Percentiles rank a stretch among this genome's conserved stretches.
These are phyloP conservation scores for Pleoardoris graminearum DNA, from an alignment of 2,329 filamentous ascomycete genomes.

Conservation along the genomic window DNA sequence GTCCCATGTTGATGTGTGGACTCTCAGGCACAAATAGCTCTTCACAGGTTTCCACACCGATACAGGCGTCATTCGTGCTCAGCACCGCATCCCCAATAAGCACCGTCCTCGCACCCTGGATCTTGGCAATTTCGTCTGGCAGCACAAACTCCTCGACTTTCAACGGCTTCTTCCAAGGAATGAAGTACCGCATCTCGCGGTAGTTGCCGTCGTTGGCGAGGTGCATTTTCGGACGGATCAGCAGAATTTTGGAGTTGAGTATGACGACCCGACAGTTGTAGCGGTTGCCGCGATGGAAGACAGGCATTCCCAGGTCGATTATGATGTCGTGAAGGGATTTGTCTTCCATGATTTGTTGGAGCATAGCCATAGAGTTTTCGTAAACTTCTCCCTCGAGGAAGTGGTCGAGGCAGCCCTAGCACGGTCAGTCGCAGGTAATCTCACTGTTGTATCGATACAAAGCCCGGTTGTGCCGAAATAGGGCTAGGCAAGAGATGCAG, in stretches of 20 bases:
- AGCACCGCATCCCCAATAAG: conserved; percentile 72
- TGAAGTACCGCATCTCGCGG: conserved; percentile 47
- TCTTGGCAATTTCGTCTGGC: conserved; percentile 61
- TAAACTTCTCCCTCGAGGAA: conserved; percentile 52
- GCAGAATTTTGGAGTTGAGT: conserved; percentile 68
- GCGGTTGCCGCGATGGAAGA: conserved; percentile 5
- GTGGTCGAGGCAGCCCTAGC: conserved; percentile 59
- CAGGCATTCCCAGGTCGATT: conserved; percentile 33
- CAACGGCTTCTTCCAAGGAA: conserved; percentile 47
- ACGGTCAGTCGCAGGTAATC: neutral
- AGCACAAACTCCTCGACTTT: conserved; percentile 67
- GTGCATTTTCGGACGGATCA: conserved; percentile 72
- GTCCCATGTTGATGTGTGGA: conserved; percentile 63
- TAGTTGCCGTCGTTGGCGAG: conserved; percentile 71
- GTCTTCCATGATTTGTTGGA: neutral
- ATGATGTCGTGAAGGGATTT: conserved; percentile 10
- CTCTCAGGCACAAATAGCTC: conserved; percentile 41
- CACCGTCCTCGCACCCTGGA: conserved; percentile 61
- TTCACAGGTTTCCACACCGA: conserved; percentile 70
- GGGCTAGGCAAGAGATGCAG: too few species aligned
- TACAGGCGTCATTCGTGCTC: conserved; percentile 62
- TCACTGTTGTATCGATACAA: neutral
- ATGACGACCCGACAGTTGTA: conserved; percentile 61
- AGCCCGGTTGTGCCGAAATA: too few species aligned
- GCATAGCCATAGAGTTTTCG: conserved; percentile 5